Evolutionary conservation across 2,329 filamentous ascomycete species (phyloP).

Genomic region (Ophiostoma australiae): DNA sequence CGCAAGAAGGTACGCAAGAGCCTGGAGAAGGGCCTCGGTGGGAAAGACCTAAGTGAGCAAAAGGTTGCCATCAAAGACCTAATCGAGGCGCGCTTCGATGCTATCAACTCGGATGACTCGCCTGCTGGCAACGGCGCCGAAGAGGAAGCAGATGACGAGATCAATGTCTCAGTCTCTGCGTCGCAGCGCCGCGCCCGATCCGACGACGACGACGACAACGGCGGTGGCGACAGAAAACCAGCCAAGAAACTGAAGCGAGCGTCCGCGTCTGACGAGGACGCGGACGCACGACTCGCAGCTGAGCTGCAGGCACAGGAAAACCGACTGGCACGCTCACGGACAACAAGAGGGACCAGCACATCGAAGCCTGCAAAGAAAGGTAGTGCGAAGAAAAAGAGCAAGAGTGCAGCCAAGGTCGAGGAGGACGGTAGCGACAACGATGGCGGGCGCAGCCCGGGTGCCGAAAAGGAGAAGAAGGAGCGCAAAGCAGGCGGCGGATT

Average conservation of each 20-base stretch:
- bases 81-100: conserved; percentile 70
- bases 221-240: conserved; percentile 30
- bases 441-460: conserved; percentile 36
- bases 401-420: conserved; percentile 56
- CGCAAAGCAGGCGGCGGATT: conserved; percentile 89
- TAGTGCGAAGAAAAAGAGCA: conserved; percentile 40
- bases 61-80: conserved; percentile 66
- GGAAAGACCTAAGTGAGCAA: conserved; percentile 54
- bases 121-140: background rate
- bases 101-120: conserved; percentile 44
- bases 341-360: conserved; percentile 71
- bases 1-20: conserved; percentile 58
- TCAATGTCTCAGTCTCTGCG: conserved; percentile 27
- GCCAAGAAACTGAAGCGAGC: conserved; percentile 62
- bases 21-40: conserved; percentile 50
- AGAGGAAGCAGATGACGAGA: conserved; percentile 24
- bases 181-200: conserved; percentile 25
- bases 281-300: conserved; percentile 82
- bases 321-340: conserved; percentile 57
- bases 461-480: conserved; percentile 52
- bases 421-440: conserved; percentile 55
- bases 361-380: conserved; percentile 48
- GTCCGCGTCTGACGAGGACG: conserved; percentile 55
- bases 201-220: conserved; percentile 40
- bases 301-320: conserved; percentile 92